These are phyloP conservation scores for Colletotrichum somersetense DNA, from an alignment of 2,329 filamentous ascomycete species.

Conservation along the genomic window DNA sequence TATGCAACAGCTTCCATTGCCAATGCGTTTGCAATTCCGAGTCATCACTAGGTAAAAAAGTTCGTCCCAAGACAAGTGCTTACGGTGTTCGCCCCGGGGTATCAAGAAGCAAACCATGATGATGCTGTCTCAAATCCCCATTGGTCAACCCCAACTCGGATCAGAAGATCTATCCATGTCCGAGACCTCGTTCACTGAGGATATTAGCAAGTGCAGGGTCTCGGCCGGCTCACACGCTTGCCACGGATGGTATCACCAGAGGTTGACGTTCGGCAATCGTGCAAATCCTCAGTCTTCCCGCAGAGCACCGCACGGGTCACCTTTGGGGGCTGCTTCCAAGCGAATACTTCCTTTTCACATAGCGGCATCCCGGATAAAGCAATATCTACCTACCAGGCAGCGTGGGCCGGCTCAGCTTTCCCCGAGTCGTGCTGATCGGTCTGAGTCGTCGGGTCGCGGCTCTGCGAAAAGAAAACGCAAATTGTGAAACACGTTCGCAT, in stretches of 20 bases:
- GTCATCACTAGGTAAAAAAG: neutral
- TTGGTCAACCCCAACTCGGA: neutral
- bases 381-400: neutral
- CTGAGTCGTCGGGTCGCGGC: neutral
- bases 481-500: neutral
- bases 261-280: constrained; percentile 1
- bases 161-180: neutral
- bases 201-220: neutral
- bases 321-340: constrained; percentile 4
- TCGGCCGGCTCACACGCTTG: neutral
- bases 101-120: neutral
- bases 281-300: neutral
- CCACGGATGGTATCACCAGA: neutral
- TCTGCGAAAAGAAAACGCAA: no score
- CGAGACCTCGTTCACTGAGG: neutral
- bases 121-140: constrained; percentile 4
- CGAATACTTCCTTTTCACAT: neutral
- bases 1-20: neutral
- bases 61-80: neutral
- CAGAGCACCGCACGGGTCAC: neutral
- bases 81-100: neutral
- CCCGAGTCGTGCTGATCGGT: neutral
- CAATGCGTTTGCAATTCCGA: neutral
- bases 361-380: constrained; percentile 9
- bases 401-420: neutral